Conservation (phyloP, 148 eudicot species). For the Pouteria glomerata region DNA sequence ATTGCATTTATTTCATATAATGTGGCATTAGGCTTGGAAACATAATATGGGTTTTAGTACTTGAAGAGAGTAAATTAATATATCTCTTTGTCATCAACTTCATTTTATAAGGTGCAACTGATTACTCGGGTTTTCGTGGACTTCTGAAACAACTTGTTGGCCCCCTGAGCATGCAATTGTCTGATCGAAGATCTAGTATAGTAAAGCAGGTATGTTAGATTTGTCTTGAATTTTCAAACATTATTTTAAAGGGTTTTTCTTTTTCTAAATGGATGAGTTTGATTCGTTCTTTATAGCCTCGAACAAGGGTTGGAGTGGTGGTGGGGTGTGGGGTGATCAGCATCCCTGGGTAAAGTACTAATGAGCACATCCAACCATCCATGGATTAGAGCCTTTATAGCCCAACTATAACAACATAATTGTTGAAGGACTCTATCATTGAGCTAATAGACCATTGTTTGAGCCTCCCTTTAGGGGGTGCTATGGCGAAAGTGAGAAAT, state of each 20-base stretch:
- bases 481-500: no score
- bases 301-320: no score
- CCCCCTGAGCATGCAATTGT: constrained; percentile 76
- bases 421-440: no score
- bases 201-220: constrained; percentile 69
- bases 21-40: not conserved
- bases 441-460: no score
- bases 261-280: not conserved
- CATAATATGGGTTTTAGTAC: not conserved
- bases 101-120: constrained; percentile 63
- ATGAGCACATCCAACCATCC: no score
- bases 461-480: no score
- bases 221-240: not conserved
- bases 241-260: not conserved
- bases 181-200: constrained; percentile 93
- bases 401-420: no score
- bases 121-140: constrained; percentile 87
- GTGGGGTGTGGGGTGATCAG: no score
- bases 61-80: not conserved
- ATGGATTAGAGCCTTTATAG: no score
- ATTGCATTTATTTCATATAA: not conserved
- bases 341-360: no score
- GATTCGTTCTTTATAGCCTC: no score
- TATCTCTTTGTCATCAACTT: not conserved
- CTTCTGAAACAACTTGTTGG: constrained; percentile 86